phyloP scores from a whole-genome alignment of 805 yeast species.

The Saccharomycopsis capsularis region DNA sequence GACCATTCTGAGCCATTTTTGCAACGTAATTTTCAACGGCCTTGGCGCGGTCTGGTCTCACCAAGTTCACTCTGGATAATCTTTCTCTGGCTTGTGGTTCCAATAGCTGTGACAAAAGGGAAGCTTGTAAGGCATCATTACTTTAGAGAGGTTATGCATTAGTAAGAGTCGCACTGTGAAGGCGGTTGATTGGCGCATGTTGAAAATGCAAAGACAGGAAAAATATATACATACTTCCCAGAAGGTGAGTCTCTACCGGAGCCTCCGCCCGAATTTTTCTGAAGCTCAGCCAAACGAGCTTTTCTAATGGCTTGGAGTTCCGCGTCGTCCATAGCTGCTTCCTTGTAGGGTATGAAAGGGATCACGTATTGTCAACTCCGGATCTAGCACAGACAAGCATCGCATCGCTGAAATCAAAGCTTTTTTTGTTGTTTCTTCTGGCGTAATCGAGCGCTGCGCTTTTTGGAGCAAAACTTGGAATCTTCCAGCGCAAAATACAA shows the following conservation, averaged over 20 bases:
- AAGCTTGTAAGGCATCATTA: not conserved
- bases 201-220: not conserved
- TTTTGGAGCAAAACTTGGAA: no score
- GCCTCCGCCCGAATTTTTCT: constrained; percentile 41
- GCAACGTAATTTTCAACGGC: constrained; percentile 79
- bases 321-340: constrained; percentile 88
- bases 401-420: no score
- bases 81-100: constrained; percentile 85
- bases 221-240: constrained; percentile 11
- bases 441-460: no score
- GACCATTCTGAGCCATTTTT: constrained; percentile 70
- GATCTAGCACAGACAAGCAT: no score
- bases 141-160: no score
- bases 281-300: constrained; percentile 85
- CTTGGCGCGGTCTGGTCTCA: constrained; percentile 83
- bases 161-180: no score
- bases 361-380: no score
- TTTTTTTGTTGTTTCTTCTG: no score
- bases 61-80: constrained; percentile 76
- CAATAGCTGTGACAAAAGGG: constrained; percentile 47
- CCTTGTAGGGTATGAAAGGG: no score
- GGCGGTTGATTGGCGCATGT: not conserved
- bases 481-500: no score
- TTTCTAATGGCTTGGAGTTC: constrained; percentile 88
- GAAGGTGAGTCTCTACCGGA: constrained; percentile 18